These are phyloP conservation scores for Cicer arietinum DNA, from an alignment of 306 rosid genomes.

Conservation along the genomic window DNA sequence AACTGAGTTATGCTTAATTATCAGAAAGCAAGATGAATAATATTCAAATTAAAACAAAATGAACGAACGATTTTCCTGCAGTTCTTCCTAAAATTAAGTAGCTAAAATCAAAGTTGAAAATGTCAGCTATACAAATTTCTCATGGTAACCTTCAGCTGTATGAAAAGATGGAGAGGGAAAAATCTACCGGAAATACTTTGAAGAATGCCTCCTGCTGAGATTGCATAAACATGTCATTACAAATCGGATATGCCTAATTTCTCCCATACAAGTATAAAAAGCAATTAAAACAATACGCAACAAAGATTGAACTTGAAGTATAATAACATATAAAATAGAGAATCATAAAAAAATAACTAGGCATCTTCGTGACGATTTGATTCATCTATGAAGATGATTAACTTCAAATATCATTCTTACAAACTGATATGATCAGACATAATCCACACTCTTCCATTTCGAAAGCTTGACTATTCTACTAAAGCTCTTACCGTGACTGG, in stretches of 20 bases:
- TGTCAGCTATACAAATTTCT: not conserved
- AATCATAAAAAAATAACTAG: constrained; percentile 2
- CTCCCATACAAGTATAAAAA: not conserved
- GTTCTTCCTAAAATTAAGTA: not conserved
- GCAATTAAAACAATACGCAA: constrained; percentile 22
- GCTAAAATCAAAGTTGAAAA: constrained; percentile 32
- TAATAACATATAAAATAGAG: constrained; percentile 2
- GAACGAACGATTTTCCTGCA: not conserved
- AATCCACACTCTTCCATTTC: constrained; percentile 62
- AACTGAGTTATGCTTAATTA: not conserved
- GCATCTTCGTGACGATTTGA: constrained; percentile 33
- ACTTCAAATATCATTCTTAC: constrained; percentile 53
- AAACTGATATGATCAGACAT: constrained; percentile 61
- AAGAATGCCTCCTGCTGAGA: not conserved
- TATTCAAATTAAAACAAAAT: constrained; percentile 13
- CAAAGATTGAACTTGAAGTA: constrained; percentile 9
- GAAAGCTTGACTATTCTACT: constrained; percentile 50
- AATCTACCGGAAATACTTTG: not conserved
- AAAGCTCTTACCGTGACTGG: constrained; percentile 49
- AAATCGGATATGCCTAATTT: not conserved
- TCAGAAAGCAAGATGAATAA: constrained; percentile 11
- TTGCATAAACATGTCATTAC: not conserved
- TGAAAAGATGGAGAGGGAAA: not conserved
- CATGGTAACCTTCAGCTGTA: not conserved
- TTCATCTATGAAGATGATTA: constrained; percentile 45